Percentiles rank a stretch among this genome's conserved stretches.
Evolutionary conservation across 495 filamentous ascomycete species (phyloP).

Genomic region (Cladorrhinum samala): DNA sequence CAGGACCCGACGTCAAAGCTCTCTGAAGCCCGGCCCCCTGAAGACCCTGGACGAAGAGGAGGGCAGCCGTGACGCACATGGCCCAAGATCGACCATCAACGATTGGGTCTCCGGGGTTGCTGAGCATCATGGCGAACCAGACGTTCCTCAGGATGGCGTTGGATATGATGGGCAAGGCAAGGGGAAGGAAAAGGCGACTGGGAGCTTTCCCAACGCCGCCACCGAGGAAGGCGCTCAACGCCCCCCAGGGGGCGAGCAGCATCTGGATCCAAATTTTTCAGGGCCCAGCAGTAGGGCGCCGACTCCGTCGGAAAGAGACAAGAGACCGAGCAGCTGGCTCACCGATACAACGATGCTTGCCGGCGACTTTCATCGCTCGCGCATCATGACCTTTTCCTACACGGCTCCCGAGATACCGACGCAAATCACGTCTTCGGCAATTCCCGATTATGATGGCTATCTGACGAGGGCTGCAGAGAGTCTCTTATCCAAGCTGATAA

Average conservation of each 20-base stretch:
- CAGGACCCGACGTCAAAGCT: not conserved
- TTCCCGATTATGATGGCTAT: not conserved
- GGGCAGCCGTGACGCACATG: not conserved
- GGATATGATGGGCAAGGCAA: no score
- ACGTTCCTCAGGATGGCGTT: no score
- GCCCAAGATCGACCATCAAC: not conserved
- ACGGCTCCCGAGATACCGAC: not conserved
- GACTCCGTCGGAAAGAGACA: not conserved
- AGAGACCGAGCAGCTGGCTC: not conserved
- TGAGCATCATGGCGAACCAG: not conserved
- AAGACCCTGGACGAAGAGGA: not conserved
- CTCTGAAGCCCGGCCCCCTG: not conserved
- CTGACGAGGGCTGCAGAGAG: not conserved
- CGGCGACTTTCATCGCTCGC: not conserved
- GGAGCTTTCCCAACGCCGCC: no score
- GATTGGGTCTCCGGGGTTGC: not conserved
- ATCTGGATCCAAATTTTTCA: not conserved
- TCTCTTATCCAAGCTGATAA: not conserved
- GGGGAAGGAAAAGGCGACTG: no score
- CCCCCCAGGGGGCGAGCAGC: no score
- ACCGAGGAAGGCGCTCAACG: no score
- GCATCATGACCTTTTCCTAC: not conserved
- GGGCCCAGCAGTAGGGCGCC: not conserved
- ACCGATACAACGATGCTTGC: not conserved
- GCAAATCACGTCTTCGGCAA: not conserved